Evolutionary conservation across 768 basidiomycete genomes (phyloP).

Genomic region (Kwoniella newhampshirensis): DNA sequence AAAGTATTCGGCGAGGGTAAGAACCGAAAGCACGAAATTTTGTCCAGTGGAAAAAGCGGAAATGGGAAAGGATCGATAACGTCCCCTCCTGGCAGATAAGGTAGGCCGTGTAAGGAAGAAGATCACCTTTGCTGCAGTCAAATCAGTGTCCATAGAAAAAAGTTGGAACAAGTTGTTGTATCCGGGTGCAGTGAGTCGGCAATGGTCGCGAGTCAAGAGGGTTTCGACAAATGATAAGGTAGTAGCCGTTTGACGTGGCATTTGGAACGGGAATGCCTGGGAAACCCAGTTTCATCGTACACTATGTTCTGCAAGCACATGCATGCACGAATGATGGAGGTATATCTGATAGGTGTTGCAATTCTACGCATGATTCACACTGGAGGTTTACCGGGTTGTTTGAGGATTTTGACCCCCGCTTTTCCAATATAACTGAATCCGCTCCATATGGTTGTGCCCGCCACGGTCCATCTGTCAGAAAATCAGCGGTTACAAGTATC

Average conservation of each 20-base stretch:
- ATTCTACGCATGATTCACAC: no score
- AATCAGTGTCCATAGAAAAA: no score
- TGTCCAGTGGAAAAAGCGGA: constrained; percentile 9
- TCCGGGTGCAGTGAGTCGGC: no score
- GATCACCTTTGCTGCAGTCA: no score
- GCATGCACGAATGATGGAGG: no score
- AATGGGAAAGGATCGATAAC: background rate
- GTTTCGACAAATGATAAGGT: no score
- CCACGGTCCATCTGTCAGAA: constrained; percentile 71
- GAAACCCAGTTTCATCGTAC: no score
- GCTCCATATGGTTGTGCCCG: constrained; percentile 86
- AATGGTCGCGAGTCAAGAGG: no score
- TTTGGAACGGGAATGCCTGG: background rate
- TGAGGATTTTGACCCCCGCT: constrained; percentile 49
- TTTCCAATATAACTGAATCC: constrained; percentile 59
- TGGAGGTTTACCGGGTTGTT: constrained; percentile 24
- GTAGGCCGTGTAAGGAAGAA: no score
- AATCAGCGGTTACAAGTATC: background rate
- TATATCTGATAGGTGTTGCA: no score
- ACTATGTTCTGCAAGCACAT: no score
- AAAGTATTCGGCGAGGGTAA: constrained; percentile 9
- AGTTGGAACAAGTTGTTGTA: no score
- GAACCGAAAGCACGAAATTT: constrained; percentile 22
- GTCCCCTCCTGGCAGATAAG: background rate
- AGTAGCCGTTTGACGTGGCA: background rate